These are phyloP conservation scores for Isoetes engelmannii DNA, from an alignment of 83 land plant genomes.

Conservation along the genomic window DNA sequence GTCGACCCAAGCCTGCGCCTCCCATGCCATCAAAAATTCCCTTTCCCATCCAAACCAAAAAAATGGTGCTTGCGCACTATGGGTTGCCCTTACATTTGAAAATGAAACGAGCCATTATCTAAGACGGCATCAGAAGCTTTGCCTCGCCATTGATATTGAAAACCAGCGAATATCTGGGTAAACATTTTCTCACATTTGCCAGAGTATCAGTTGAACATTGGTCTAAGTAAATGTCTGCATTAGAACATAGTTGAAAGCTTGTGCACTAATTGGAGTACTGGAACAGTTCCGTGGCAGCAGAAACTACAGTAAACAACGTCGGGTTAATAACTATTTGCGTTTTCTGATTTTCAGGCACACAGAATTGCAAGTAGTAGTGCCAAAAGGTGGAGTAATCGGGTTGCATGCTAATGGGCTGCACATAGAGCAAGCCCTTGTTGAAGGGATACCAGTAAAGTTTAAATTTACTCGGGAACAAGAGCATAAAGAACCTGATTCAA, in stretches of 20 bases:
- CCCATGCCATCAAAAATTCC: no score
- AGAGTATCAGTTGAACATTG: not conserved
- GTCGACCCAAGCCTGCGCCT: no score
- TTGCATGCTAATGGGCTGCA: conserved; percentile 56
- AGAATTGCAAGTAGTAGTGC: conserved; percentile 46
- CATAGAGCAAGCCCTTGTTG: conserved; percentile 44
- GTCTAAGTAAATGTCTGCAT: not conserved
- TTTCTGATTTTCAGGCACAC: conserved; percentile 38
- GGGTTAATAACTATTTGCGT: not conserved
- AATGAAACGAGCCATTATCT: no score
- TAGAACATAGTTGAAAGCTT: not conserved
- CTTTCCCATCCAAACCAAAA: no score
- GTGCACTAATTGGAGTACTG: not conserved
- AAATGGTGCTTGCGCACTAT: no score
- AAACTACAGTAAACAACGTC: not conserved
- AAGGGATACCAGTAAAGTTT: conserved; percentile 54
- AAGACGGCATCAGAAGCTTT: conserved; percentile 74
- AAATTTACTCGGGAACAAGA: conserved; percentile 32
- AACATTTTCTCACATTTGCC: conserved; percentile 8
- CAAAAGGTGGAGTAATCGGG: conserved; percentile 48
- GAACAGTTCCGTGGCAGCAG: not conserved
- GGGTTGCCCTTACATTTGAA: no score
- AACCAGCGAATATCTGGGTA: conserved; percentile 47
- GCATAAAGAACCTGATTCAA: conserved; percentile 22
- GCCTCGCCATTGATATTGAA: conserved; percentile 56